Percentiles rank a stretch among this genome's conserved stretches.
These are phyloP conservation scores for Chamaecrista fasciculata DNA, from an alignment of 306 rosid genomes.

Conservation along the genomic window DNA sequence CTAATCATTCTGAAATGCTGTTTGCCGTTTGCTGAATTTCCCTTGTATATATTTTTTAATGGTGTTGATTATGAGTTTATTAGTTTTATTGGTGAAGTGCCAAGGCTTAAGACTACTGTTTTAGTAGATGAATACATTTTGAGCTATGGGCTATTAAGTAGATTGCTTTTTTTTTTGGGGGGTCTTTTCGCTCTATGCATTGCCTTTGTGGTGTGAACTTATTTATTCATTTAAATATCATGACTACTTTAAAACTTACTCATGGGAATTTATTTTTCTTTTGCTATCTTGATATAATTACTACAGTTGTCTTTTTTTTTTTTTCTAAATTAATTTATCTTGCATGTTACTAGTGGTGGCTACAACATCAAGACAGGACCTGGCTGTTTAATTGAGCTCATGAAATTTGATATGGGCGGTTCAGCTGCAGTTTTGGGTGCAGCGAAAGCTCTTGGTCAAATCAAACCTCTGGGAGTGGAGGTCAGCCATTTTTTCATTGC, in stretches of 20 bases:
- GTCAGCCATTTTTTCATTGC: conserved; percentile 40
- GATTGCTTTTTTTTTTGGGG: not conserved
- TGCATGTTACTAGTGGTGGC: conserved; percentile 69
- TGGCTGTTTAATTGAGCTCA: conserved; percentile 75
- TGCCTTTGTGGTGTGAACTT: not conserved
- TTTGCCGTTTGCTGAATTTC: not conserved
- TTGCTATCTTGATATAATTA: not conserved
- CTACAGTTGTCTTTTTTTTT: not conserved
- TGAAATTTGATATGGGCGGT: conserved; percentile 95
- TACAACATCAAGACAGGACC: conserved; percentile 98
- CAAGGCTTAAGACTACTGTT: not conserved
- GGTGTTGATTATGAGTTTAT: conserved; percentile 13
- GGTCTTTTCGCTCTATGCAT: not conserved
- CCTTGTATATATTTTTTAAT: not conserved
- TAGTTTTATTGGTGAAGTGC: conserved; percentile 17
- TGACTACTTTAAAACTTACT: not conserved
- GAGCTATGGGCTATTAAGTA: not conserved
- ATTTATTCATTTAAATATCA: not conserved
- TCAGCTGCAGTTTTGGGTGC: conserved; percentile 94
- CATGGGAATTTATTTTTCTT: not conserved
- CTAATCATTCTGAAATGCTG: conserved; percentile 11
- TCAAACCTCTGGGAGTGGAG: conserved; percentile 91
- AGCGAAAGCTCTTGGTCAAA: conserved; percentile 92
- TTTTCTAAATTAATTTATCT: not conserved
- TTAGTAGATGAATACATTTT: not conserved